Base-by-base conservation (phyloP, 225 moss, liverwort and hornwort genomes). In the Polytrichum formosum region DNA sequence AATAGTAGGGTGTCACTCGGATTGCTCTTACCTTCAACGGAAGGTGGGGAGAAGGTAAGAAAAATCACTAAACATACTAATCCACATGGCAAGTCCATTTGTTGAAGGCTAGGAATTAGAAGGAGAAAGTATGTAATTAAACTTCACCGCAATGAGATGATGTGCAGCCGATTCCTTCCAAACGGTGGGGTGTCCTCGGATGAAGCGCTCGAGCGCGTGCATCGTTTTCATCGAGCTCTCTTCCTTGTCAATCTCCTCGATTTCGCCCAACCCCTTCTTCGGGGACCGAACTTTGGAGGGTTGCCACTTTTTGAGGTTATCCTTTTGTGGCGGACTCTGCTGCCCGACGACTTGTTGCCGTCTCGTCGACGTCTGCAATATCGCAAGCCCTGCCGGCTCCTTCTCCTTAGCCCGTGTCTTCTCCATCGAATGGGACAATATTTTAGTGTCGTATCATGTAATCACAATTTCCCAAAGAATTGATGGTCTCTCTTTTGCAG, bases 121-220 rank as follows among this genome's bases (percentile, higher is more conserved):
- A 65, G 16, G 65, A 18, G 31, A 27, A 1, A 29, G 9, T 0
- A 26, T 16, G 46, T 46, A 16, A 13, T 2, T 46, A 46, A 46
- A 61, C 9, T 26, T 23, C 72, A 85, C 85, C 79, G 56, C 71
- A 64, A 85, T 78, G 6, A 81, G 77, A 54, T 77, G 68, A 18
- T 82, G 76, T 58, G 68, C 19, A 37, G 76, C 70, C 3, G 82
- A 63, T 37, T 85, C 85, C 55, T 69, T 76, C 85, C 85, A 85
- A 7, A 79, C 61, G 2, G 28, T 68, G 16, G 85, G 85, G 77
- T 85, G 53, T 58, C 72, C 74, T 55, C 82, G 85, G 82, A 85
- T 85, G 63, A 76, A 74, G 3, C 79, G 82, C 73, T 85, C 85
- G 28, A 85, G 70, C 37, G 79, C 64, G 18, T 74, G 72, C 76